Conservation (phyloP, 2,329 filamentous ascomycete genomes). For the Biscogniauxia marginata region DNA sequence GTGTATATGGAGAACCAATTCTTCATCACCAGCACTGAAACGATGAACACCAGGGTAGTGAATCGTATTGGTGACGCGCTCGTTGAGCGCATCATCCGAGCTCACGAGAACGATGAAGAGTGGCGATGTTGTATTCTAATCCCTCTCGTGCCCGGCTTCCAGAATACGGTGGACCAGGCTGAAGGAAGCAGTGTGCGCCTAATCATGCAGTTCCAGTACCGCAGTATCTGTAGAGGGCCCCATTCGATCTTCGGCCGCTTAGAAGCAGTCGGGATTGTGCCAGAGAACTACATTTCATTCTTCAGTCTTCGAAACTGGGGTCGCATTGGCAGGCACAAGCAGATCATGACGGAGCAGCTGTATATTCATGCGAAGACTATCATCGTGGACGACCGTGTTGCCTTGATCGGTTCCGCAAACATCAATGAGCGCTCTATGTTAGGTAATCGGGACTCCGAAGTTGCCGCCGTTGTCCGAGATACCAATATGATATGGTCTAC, state of each 20-base stretch:
- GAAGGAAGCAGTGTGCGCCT: conserved; percentile 92
- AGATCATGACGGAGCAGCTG: conserved; percentile 88
- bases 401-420: conserved; percentile 94
- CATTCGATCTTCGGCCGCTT: conserved; percentile 88
- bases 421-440: conserved; percentile 98
- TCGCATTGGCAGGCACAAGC: conserved; percentile 77
- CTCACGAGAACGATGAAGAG: conserved; percentile 77
- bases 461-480: conserved; percentile 85
- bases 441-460: conserved; percentile 87
- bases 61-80: conserved; percentile 94
- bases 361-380: conserved; percentile 99
- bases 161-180: conserved; percentile 91
- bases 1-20: conserved; percentile 99
- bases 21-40: conserved; percentile 90
- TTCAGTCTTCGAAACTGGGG: conserved; percentile 93
- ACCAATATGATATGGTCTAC: conserved; percentile 88
- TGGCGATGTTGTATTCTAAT: conserved; percentile 92
- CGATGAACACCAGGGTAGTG: conserved; percentile 81
- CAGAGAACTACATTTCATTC: conserved; percentile 94
- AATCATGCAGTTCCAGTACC: conserved; percentile 96
- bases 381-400: conserved; percentile 89
- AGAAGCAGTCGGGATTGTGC: conserved; percentile 76
- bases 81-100: conserved; percentile 85
- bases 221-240: conserved; percentile 91
- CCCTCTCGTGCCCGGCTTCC: conserved; percentile 96